Conservation (phyloP, 768 basidiomycete genomes). For the Sarcomyxa edulis region DNA sequence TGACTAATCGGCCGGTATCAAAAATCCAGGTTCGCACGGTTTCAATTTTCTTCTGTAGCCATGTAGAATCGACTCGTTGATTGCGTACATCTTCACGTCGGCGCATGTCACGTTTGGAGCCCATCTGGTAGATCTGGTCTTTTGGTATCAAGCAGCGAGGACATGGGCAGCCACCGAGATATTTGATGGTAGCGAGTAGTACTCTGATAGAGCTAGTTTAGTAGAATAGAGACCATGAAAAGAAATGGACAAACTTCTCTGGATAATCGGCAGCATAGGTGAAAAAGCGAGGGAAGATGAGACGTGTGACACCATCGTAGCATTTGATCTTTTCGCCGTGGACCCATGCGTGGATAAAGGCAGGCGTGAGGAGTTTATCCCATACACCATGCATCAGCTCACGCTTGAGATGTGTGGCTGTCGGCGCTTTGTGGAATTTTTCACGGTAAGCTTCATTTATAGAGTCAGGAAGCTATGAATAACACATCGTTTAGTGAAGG, state of each 20-base stretch:
- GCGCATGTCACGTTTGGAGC: conserved; percentile 1
- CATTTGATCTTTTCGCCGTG: not conserved
- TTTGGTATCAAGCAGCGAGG: conserved; percentile 12
- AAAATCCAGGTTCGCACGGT: conserved; percentile 4
- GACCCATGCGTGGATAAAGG: not conserved
- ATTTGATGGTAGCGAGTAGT: conserved; percentile 13
- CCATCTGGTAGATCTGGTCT: not conserved
- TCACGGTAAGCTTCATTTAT: too few relatives aligned
- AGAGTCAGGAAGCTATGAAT: conserved; percentile 1
- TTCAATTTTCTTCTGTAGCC: not conserved
- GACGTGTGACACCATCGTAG: not conserved
- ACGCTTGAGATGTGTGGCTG: conserved; percentile 1
- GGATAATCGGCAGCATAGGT: conserved; percentile 19
- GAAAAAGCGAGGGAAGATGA: not conserved
- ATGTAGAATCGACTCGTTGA: not conserved
- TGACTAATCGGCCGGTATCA: not conserved
- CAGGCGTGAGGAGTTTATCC: not conserved
- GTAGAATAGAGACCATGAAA: not conserved
- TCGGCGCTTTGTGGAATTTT: not conserved
- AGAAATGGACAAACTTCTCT: conserved; percentile 19
- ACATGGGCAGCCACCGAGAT: conserved; percentile 15
- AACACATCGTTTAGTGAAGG: not conserved
- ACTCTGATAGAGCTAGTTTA: conserved; percentile 10
- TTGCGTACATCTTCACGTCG: not conserved
- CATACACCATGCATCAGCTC: conserved; percentile 4